A percentile compares a stretch with the other conserved stretches of the same genome.
These are phyloP conservation scores for Tolypocladium album DNA, from an alignment of 2,329 filamentous ascomycete genomes.

Conservation along the genomic window DNA sequence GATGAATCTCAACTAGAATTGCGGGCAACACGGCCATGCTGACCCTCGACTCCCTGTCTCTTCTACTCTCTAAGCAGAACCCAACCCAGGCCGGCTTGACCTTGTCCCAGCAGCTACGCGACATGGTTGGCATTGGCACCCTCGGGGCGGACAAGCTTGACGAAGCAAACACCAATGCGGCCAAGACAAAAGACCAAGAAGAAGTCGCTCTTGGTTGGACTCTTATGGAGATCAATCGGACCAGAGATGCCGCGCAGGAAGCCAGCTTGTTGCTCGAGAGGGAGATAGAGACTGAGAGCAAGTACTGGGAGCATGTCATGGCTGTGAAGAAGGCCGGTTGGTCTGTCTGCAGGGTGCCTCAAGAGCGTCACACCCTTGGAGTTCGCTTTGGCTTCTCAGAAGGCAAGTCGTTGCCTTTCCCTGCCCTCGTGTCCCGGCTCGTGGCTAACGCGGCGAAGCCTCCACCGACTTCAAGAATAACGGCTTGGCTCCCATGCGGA, in stretches of 20 bases:
- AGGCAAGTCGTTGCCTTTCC: conserved; percentile 24
- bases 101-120: conserved; percentile 59
- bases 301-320: conserved; percentile 82
- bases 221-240: conserved; percentile 63
- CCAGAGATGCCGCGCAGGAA: conserved; percentile 61
- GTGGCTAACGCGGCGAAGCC: conserved; percentile 26
- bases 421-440: background rate
- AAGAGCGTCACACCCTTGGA: conserved; percentile 62
- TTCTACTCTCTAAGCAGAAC: conserved; percentile 73
- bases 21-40: conserved; percentile 49
- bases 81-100: conserved; percentile 59
- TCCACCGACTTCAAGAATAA: conserved; percentile 50
- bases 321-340: conserved; percentile 75
- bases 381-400: conserved; percentile 88
- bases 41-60: conserved; percentile 72
- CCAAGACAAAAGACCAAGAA: conserved; percentile 44
- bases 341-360: conserved; percentile 69
- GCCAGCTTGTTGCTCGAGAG: conserved; percentile 62
- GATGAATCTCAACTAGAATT: conserved; percentile 12
- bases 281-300: conserved; percentile 70
- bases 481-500: conserved; percentile 71
- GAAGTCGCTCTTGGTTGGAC: conserved; percentile 60
- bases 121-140: conserved; percentile 62
- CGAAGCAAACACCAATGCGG: conserved; percentile 46
- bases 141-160: conserved; percentile 58